Conservation (phyloP, 352 stramenopile genomes). For the Phytopythium aichiense region DNA sequence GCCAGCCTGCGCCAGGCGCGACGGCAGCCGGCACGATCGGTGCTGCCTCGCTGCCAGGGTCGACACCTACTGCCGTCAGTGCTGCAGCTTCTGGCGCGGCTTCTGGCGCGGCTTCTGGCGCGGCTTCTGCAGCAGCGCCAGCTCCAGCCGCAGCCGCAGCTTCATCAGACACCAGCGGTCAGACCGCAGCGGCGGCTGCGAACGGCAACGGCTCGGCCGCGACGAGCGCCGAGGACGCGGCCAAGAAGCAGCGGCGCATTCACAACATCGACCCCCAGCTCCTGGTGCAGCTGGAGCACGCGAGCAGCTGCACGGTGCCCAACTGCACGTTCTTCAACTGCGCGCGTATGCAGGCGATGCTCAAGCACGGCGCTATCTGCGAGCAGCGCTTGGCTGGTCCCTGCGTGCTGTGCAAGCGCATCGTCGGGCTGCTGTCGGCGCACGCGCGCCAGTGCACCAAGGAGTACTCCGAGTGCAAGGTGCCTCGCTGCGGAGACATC, state of each 20-base stretch:
- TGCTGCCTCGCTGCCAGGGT: conserved; percentile 2
- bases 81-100: not conserved
- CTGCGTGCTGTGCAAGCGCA: conserved; percentile 84
- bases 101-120: not conserved
- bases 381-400: conserved; percentile 76
- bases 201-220: conserved; percentile 7
- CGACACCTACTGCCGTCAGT: not conserved
- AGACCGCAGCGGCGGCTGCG: not conserved
- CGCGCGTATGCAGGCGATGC: conserved; percentile 84
- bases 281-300: conserved; percentile 81
- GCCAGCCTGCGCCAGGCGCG: conserved; percentile 8
- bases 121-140: not conserved
- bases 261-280: conserved; percentile 88
- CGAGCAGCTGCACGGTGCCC: conserved; percentile 58
- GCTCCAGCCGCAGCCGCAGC: not conserved
- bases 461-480: conserved; percentile 68
- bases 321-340: conserved; percentile 86
- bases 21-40: not conserved
- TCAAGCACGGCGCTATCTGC: conserved; percentile 86
- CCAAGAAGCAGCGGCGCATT: conserved; percentile 88
- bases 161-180: not conserved
- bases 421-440: conserved; percentile 76
- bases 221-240: conserved; percentile 58
- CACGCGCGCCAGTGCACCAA: conserved; percentile 83
- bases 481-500: conserved; percentile 84